These are phyloP conservation scores for Monosporascus sp. DNA, from an alignment of 2,329 filamentous ascomycete genomes.

Conservation along the genomic window DNA sequence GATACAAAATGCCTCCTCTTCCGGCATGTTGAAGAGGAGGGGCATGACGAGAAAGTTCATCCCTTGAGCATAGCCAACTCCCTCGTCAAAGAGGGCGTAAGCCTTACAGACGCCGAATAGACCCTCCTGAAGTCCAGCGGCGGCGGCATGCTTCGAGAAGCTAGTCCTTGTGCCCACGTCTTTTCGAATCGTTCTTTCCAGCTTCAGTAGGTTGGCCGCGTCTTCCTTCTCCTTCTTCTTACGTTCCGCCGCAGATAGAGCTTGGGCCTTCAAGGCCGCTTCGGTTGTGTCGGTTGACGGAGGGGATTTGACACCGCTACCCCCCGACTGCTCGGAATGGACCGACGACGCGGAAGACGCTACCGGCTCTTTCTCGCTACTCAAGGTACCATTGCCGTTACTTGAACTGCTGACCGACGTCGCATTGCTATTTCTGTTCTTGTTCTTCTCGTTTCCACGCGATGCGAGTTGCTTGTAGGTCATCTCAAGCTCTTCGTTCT, in stretches of 20 bases:
- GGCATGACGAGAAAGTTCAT: constrained; percentile 99
- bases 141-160: constrained; percentile 92
- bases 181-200: constrained; percentile 87
- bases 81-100: constrained; percentile 91
- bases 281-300: constrained; percentile 60
- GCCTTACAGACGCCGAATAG: constrained; percentile 96
- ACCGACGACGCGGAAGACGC: constrained; percentile 80
- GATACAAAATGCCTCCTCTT: constrained; percentile 93
- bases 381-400: constrained; percentile 43
- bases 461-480: constrained; percentile 79
- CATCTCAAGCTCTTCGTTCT: constrained; percentile 81
- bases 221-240: constrained; percentile 79
- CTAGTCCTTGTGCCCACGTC: constrained; percentile 90
- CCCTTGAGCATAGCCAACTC: constrained; percentile 92
- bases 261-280: constrained; percentile 58
- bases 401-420: constrained; percentile 46
- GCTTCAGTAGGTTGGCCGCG: constrained; percentile 63
- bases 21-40: constrained; percentile 93
- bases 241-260: constrained; percentile 58
- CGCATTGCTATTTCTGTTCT: constrained; percentile 52
- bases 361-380: constrained; percentile 59
- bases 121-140: constrained; percentile 85
- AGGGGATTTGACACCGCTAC: constrained; percentile 47
- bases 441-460: constrained; percentile 77
- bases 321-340: constrained; percentile 68